Conservation (phyloP, 805 yeast species). For the Wickerhamiella dianesei region DNA sequence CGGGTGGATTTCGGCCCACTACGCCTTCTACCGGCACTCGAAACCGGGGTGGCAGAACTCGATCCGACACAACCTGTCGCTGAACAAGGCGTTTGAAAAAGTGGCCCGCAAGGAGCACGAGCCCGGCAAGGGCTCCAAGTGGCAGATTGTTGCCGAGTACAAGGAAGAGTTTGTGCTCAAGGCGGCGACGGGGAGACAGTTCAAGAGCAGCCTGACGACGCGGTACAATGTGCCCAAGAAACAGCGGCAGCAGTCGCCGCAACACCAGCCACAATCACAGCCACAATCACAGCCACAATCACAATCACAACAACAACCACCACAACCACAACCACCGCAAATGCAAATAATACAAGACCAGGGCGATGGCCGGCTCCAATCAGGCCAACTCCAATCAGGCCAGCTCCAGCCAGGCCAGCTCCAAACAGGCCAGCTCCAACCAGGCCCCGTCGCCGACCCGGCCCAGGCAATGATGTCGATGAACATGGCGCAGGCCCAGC, state of each 20-base stretch:
- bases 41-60: slow-evolving; percentile 99
- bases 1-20: slow-evolving; percentile 74
- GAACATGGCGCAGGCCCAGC: neutral
- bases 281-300: slow-evolving; percentile 16
- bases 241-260: slow-evolving; percentile 5
- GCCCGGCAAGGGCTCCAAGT: slow-evolving; percentile 98
- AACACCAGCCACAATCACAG: slow-evolving; percentile 13
- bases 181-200: slow-evolving; percentile 33
- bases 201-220: slow-evolving; percentile 13
- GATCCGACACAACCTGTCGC: slow-evolving; percentile 83
- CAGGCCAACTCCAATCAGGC: too few species aligned
- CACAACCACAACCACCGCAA: neutral
- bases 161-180: slow-evolving; percentile 72
- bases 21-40: slow-evolving; percentile 81
- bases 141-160: slow-evolving; percentile 85
- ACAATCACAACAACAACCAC: slow-evolving; percentile 3
- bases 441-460: too few species aligned
- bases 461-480: neutral
- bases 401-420: too few species aligned
- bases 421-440: too few species aligned
- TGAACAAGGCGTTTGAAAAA: slow-evolving; percentile 94
- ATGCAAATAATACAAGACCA: neutral
- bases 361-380: too few species aligned
- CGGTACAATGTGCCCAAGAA: slow-evolving; percentile 2
- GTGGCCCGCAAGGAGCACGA: slow-evolving; percentile 91